A percentile compares a stretch with the other conserved stretches of the same genome.
Conservation (phyloP, 2,329 filamentous ascomycete species). For the Phoma sp. region DNA sequence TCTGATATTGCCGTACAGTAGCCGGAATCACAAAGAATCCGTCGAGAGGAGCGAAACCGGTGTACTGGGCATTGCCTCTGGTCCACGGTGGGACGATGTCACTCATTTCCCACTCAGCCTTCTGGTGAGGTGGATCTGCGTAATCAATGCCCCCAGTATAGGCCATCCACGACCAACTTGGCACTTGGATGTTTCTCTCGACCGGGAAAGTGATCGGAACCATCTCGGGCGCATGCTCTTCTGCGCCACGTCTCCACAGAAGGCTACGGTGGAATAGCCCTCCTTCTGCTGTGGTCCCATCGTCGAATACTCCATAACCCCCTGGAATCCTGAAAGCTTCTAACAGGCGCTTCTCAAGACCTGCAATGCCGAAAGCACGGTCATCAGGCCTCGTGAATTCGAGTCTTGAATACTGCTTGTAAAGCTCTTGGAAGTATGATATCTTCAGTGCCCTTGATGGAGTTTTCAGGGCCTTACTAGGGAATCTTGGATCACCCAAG, state of each 20-base stretch:
- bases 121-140: neutral
- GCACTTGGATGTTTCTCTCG: neutral
- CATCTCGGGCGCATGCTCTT: too few relatives aligned
- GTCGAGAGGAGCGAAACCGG: too few relatives aligned
- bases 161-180: neutral
- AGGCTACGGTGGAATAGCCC: conserved; percentile 37
- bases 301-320: conserved; percentile 43
- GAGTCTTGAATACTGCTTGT: conserved; percentile 29
- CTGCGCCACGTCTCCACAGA: conserved; percentile 34
- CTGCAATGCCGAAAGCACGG: conserved; percentile 42
- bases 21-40: too few relatives aligned
- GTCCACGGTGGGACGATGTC: too few relatives aligned
- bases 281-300: neutral
- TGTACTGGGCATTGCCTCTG: too few relatives aligned
- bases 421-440: conserved; percentile 27
- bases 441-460: neutral
- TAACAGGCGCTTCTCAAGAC: conserved; percentile 40
- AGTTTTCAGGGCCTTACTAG: neutral
- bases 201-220: neutral
- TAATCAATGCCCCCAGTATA: neutral
- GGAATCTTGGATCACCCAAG: conserved; percentile 39
- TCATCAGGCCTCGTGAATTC: conserved; percentile 28
- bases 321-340: conserved; percentile 27
- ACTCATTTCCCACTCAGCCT: neutral
- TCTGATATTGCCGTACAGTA: too few relatives aligned